Evolutionary conservation across 1,139 yeast species (phyloP), one percentile per base, ranked within the genome.

Genomic region (Kodamaea sp.): DNA sequence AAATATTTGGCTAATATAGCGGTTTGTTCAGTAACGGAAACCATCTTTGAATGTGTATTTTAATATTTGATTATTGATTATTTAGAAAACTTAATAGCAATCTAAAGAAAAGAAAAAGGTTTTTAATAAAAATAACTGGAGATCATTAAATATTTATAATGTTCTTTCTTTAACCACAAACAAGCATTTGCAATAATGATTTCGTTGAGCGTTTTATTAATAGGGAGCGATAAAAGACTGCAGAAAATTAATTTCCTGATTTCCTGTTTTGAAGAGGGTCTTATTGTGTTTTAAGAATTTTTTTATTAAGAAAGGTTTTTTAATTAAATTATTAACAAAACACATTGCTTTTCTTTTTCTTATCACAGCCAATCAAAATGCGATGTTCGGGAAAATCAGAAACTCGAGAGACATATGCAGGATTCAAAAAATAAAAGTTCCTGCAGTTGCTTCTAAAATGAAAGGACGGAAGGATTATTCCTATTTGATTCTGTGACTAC

Each of bases 1-100:
- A 85, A 64, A 62, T 92, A 92, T 69, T 90, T 90, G 59, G 81
- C 77, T 59, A 90, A 76, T 45, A 83, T 81, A 48, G 83, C 75
- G 42, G 90, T 80, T 70, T 84, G 82, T 73, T 84, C 88, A 48
- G 78, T 68, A 47, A 76, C 62, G 38, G 74, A 62, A 52, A 71
- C 67, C 73, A 48, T 49, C 29, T 25, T 38, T 26, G 9, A 24
- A 22, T 24, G 27, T 34, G 4, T 15, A 4, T 15, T 15, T 15
- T 3, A 15, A 15, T 15, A 15, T 15, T 15, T 15, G 20, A 3
- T 15, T 15, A 15, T 15, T 15, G 4, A 4, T 15, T 15, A 4
- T 15, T 3, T 15, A 15, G 20, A 15, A 15, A 15, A 15, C 20
- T 28, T 27, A 34, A 29, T 28, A 24, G 20, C 8, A 24, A 35